phyloP scores from a whole-genome alignment of 139 green algal genomes.

The Nannochloris sp. region DNA sequence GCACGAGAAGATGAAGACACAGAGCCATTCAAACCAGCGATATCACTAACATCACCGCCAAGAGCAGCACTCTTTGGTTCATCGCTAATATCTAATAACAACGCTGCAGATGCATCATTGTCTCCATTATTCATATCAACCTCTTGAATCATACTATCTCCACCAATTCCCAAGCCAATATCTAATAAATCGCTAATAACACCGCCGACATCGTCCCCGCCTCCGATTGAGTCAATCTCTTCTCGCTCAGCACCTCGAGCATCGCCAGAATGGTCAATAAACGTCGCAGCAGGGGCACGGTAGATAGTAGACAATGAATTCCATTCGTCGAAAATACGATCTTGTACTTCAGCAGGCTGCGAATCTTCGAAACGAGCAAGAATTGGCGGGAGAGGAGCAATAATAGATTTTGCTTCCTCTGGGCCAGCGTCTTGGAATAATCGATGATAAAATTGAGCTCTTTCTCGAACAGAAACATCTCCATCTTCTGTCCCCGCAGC shows the following conservation, averaged over 20 bases:
- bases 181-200: neutral
- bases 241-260: neutral
- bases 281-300: constrained; percentile 40
- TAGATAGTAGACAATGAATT: constrained; percentile 86
- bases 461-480: constrained; percentile 80
- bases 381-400: constrained; percentile 18
- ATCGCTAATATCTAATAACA: too few relatives aligned
- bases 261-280: constrained; percentile 23
- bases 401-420: constrained; percentile 40
- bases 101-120: too few relatives aligned
- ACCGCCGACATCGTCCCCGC: neutral
- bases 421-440: constrained; percentile 1
- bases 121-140: too few relatives aligned
- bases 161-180: too few relatives aligned
- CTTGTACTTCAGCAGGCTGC: constrained; percentile 48
- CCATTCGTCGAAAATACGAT: constrained; percentile 90
- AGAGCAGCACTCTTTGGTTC: too few relatives aligned
- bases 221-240: neutral
- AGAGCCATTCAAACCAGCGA: too few relatives aligned
- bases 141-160: too few relatives aligned
- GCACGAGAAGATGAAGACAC: too few relatives aligned
- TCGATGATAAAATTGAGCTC: constrained; percentile 83
- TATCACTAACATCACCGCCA: neutral
- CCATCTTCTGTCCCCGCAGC: constrained; percentile 49
- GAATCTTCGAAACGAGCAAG: constrained; percentile 42